phyloP scores from a whole-genome alignment of 139 green algal species.

The Diplosphaera chodatii region DNA sequence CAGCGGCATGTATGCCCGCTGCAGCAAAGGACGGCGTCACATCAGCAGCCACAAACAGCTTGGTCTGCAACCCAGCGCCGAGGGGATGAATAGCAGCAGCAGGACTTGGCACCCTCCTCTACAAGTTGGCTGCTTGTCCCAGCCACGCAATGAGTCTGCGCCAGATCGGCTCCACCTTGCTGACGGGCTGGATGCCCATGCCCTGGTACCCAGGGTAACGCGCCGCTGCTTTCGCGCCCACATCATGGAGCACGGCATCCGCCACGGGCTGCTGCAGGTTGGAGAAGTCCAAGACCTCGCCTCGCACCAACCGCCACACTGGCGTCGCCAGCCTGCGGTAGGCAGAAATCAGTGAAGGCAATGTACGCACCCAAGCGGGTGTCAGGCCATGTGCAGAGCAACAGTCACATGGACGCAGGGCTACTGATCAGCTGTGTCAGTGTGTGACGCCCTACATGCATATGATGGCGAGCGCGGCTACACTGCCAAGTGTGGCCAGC shows the following conservation, averaged over 20 bases:
- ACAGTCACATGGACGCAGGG: too few relatives aligned
- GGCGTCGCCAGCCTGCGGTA: too few relatives aligned
- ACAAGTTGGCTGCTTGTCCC: too few relatives aligned
- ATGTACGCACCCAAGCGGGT: too few relatives aligned
- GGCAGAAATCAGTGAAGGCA: too few relatives aligned
- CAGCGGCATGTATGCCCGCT: slow-evolving; percentile 1
- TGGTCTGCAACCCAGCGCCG: too few relatives aligned
- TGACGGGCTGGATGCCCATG: not conserved
- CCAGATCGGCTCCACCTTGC: not conserved
- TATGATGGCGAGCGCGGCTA: not conserved
- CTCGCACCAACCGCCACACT: not conserved
- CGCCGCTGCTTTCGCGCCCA: not conserved
- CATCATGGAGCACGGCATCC: not conserved
- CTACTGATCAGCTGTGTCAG: not conserved
- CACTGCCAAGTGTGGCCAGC: not conserved
- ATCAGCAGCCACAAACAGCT: too few relatives aligned
- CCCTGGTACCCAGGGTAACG: not conserved
- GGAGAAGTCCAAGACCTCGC: not conserved
- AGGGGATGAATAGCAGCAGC: too few relatives aligned
- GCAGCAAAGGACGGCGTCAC: not conserved
- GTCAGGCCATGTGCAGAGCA: too few relatives aligned
- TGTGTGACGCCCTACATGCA: not conserved
- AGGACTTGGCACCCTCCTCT: too few relatives aligned
- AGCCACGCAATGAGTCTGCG: too few relatives aligned
- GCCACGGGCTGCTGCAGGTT: not conserved